Base-by-base conservation (phyloP, 192 early-diverging fungal genomes). In the Mortierella alpina region DNA sequence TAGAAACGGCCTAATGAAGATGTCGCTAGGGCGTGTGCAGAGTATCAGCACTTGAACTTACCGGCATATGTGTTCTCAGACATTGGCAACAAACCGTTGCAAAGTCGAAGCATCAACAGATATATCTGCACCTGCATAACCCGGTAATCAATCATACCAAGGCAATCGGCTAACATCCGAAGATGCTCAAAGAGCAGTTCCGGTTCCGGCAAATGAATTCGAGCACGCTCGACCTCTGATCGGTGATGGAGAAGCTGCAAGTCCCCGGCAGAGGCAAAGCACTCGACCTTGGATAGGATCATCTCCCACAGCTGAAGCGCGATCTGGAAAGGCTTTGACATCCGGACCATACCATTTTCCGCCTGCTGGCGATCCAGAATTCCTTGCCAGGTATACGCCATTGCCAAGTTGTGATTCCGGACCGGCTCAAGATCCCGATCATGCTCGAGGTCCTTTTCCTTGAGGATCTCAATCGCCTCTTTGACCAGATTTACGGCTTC, bases 271-370 rank as follows among this genome's bases (percentile, higher is more conserved):
- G 59, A 75, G 63, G 56, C 40, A 68, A 80, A 80, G 41, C 77
- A 80, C 2, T 80, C 77, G 2, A 93, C 83, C 17, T 73, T 61
- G 23, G 66, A 74, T 7, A 93, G 63, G 12, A 90, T 73, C 2
- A 65, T 83, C 55, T 89, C 89, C 91, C 91, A 93, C 41, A 89
- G 75, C 46, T 87, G 73, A 40, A 92, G 66, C 12, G 91, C 88
- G 9, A 86, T 76, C 18, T 77, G 72, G 52, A 91, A 93, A 5
- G 69, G 60, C 49, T 80, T 80, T 39, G 65, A 72, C 60, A 47
- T 67, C 6, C 51, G 84, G 23, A 54, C 85, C 62, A 9, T 55
- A 18, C 31, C 82, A 57, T 44, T 63, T 66, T 12, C 65, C 39
- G 57, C 75, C 75, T 18, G 66, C 23, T 20, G 89, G 79, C 68